phyloP scores from a whole-genome alignment of 768 basidiomycete species.

The Gymnopilus dilepis region DNA sequence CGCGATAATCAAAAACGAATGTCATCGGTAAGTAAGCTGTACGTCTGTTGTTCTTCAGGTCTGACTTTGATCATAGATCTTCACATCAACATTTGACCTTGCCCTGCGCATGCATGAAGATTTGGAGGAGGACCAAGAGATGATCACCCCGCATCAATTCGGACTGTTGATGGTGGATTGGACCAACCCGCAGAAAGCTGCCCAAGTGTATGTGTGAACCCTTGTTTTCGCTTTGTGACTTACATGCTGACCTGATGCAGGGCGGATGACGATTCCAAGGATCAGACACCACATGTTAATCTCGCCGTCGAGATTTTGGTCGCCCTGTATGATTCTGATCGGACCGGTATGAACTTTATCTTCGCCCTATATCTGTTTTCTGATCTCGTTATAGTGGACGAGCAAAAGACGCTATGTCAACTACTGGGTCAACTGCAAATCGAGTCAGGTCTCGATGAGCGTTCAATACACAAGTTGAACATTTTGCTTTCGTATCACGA shows the following conservation, averaged over 20 bases:
- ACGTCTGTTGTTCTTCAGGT: not conserved
- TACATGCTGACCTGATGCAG: conserved; percentile 20
- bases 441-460: conserved; percentile 40
- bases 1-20: conserved; percentile 75
- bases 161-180: conserved; percentile 85
- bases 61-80: conserved; percentile 54
- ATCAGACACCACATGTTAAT: conserved; percentile 54
- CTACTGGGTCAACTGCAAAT: conserved; percentile 66
- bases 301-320: conserved; percentile 60
- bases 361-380: not conserved
- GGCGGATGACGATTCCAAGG: conserved; percentile 22
- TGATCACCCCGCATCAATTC: conserved; percentile 75
- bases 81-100: conserved; percentile 69
- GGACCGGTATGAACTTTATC: conserved; percentile 41
- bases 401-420: conserved; percentile 67
- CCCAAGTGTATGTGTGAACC: conserved; percentile 42
- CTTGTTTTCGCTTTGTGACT: not conserved
- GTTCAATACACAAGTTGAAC: conserved; percentile 50
- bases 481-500: conserved; percentile 56
- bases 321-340: conserved; percentile 52
- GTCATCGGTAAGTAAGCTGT: conserved; percentile 43
- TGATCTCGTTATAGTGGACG: conserved; percentile 47
- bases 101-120: conserved; percentile 63
- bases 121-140: conserved; percentile 73
- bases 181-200: conserved; percentile 82